phyloP scores from a whole-genome alignment of 176 grass and related monocot species.

The Triticum urartu region DNA sequence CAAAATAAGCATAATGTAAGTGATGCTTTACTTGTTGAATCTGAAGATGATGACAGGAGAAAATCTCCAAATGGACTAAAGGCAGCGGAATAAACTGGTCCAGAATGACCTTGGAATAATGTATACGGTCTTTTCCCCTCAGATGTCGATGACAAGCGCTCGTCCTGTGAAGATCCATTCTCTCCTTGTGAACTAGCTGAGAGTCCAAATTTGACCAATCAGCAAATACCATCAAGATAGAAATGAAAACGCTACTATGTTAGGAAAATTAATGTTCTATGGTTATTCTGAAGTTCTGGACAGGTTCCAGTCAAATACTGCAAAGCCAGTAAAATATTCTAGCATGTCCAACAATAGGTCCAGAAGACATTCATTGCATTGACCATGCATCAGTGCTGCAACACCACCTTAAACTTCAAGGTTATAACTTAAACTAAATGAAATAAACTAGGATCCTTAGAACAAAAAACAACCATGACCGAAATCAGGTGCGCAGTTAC shows the following conservation, averaged over 20 bases:
- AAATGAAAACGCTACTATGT: constrained; percentile 8
- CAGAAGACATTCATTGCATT: not conserved
- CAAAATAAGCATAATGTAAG: constrained; percentile 23
- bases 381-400: not conserved
- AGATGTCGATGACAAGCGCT: constrained; percentile 44
- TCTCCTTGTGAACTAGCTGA: constrained; percentile 61
- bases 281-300: not conserved
- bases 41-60: constrained; percentile 90
- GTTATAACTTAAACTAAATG: not conserved
- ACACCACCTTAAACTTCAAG: constrained; percentile 1
- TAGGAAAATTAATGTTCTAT: not conserved
- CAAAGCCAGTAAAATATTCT: not conserved
- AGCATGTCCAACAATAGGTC: not conserved
- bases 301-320: constrained; percentile 1
- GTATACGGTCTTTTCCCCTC: constrained; percentile 68
- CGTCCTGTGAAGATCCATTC: constrained; percentile 58
- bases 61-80: constrained; percentile 93
- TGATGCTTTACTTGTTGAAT: constrained; percentile 72
- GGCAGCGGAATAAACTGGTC: constrained; percentile 83
- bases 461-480: constrained; percentile 11
- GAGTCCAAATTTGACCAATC: constrained; percentile 21
- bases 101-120: constrained; percentile 88
- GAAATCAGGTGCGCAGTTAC: constrained; percentile 19
- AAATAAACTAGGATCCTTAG: not conserved
- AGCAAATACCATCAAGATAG: constrained; percentile 27